Evolutionary conservation across 208 protist species (phyloP), one percentile per base, ranked within the genome.

Genomic region (Leishmania arabica): DNA sequence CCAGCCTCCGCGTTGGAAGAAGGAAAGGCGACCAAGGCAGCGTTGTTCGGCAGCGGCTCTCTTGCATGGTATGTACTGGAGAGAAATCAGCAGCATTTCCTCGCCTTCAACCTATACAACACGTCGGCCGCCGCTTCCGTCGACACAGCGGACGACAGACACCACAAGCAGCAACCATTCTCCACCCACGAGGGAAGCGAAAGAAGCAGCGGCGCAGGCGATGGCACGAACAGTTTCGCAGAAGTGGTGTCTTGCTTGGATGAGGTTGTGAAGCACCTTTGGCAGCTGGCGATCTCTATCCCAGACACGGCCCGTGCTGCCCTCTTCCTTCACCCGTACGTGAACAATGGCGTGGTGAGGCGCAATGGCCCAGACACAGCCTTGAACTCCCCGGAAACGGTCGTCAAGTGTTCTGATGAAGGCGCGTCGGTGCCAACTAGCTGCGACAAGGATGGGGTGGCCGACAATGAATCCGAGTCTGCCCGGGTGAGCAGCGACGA

Each of bases 41-140:
- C 40, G 49, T 84, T 77, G 2, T 94, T 91, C 80, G 92, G 90
- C 27, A 84, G 85, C 47, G 90, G 91, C n/a, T 96, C 92, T 9
- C 86, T 93, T 37, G 92, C 90, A 11, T 96, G 90, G 90, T 60
- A 75, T n/a, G 83, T 93, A 8, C 79, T 95, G 70, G 66, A 83
- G 11, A 73, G 84, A 66, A 85, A 94, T 53, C 89, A 80, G 64
- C 51, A 9, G 13, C 80, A 42, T 15, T 81, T 91, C 34, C 76
- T 89, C 42, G 58, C 76, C 40, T 51, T 83, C 49, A 53, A 60
- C 51, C 13, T 7, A 42, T 3, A 8, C 6, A 51, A 9, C 27
- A 11, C 70, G 45, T 27, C 69, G 37, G 69, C 40, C 27, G 69
- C 21, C 27, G 69, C 69, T 64, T 51, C 31, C n/a, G 3, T 58